Base-by-base conservation (phyloP, 208 protist genomes). In the Porcisia hertigi region DNA sequence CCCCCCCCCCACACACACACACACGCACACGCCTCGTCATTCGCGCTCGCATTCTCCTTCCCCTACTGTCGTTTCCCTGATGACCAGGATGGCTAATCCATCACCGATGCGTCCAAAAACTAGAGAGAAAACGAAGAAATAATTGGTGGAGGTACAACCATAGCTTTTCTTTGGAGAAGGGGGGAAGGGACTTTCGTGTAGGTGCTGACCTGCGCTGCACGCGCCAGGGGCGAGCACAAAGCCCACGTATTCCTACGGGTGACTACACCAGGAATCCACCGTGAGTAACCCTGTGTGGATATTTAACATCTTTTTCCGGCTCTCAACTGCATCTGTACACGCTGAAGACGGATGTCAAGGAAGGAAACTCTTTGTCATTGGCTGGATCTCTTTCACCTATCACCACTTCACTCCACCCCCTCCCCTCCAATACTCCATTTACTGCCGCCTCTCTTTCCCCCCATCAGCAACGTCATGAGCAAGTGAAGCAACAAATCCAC, bases 401-500 rank as follows among this genome's bases (percentile, higher is more conserved):
- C 30, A 30, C 30, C 30, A 30, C 30, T 30, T 30, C 30, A 30
- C 30, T 30, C 30, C 14, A 39, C 36, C 34, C 59, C 34, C 36
- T 54, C 49, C 49, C 49, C 49, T 45, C 34, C 59, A 25, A 14
- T 36, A n/a, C 59, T 64, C 59, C 18, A 36, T 20, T 1, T 36
- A 64, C n/a, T 36, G 6, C 58, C 8, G 14, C 58, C 58, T 76
- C 73, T 59, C 30, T 54, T 62, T 71, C 73, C 52, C 5, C 5
- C 47, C 36, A 45, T 34, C 59, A 64, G 59, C 59, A 67, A 72
- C 47, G 55, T 7, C 49, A 53, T 30, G 14, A 67, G 41, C 45
- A 23, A 45, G 62, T 67, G 62, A 67, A 67, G 34, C 70, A 45
- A 34, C 41, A 63, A 62, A 34, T 20, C 36, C 49, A 73, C 57